Percentiles rank a stretch among this genome's conserved stretches.
Evolutionary conservation across 139 green algal species (phyloP).

Genomic region (Asterochloris sp.): DNA sequence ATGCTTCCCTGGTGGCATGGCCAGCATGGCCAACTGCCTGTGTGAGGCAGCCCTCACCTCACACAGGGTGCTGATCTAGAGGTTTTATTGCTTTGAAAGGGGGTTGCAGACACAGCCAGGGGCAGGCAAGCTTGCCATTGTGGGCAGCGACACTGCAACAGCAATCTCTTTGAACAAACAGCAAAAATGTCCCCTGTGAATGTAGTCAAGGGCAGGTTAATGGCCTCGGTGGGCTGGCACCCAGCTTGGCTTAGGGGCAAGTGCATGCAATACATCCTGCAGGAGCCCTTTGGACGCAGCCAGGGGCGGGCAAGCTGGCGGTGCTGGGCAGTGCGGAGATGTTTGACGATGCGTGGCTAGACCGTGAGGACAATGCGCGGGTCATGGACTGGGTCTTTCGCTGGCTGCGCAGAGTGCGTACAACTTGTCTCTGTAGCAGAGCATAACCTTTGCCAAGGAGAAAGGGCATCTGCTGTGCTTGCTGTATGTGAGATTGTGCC

Average conservation of each 20-base stretch:
- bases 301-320: constrained; percentile 51
- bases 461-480: too few species aligned
- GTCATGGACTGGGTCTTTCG: constrained; percentile 83
- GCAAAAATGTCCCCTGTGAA: too few species aligned
- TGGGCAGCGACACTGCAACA: constrained; percentile 45
- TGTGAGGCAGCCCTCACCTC: too few species aligned
- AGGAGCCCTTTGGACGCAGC: constrained; percentile 13
- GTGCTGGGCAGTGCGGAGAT: constrained; percentile 69
- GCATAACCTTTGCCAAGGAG: too few species aligned
- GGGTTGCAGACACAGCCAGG: constrained; percentile 19
- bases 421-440: too few species aligned
- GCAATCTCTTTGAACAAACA: too few species aligned
- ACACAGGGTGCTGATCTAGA: too few species aligned
- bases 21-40: too few species aligned
- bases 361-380: constrained; percentile 81
- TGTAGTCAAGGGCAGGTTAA: too few species aligned
- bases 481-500: too few species aligned
- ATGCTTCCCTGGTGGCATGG: too few species aligned
- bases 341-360: constrained; percentile 83
- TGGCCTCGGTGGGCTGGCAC: too few species aligned
- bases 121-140: constrained; percentile 58
- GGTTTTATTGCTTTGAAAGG: not conserved
- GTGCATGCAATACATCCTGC: not conserved
- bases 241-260: not conserved
- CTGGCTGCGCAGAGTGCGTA: constrained; percentile 51